phyloP scores from a whole-genome alignment of 2,329 filamentous ascomycete genomes.

The Epichloe festucae region DNA sequence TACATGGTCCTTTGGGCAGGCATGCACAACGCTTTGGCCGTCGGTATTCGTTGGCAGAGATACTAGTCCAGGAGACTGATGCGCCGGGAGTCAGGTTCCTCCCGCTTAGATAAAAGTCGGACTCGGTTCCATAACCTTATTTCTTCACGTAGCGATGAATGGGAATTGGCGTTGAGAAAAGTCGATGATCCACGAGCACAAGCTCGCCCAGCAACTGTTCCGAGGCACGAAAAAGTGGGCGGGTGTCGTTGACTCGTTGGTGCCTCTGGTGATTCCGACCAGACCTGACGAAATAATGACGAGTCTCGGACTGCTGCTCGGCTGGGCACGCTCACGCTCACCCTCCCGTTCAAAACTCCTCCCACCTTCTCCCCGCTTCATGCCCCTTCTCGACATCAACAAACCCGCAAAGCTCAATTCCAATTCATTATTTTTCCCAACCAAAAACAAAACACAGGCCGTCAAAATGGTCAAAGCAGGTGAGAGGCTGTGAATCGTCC shows the following conservation, averaged over 20 bases:
- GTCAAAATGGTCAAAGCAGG: slow-evolving; percentile 98
- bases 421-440: background rate
- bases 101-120: too few species aligned
- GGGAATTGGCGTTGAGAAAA: too few species aligned
- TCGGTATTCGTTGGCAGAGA: too few species aligned
- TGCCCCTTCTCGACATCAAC: slow-evolving; percentile 6
- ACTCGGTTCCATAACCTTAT: too few species aligned
- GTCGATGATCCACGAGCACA: background rate
- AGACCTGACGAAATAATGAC: too few species aligned
- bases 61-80: too few species aligned
- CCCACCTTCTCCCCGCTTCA: slow-evolving; percentile 8
- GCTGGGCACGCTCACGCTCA: background rate
- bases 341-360: slow-evolving; percentile 5
- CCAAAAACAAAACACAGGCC: slow-evolving; percentile 27
- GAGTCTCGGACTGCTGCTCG: background rate
- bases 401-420: background rate
- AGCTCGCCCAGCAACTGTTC: too few species aligned
- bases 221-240: background rate
- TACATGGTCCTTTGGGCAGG: too few species aligned
- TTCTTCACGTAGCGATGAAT: too few species aligned
- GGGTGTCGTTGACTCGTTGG: background rate
- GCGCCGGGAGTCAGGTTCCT: too few species aligned
- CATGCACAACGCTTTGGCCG: too few species aligned
- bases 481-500: slow-evolving; percentile 28
- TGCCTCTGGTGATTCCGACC: background rate